Evolutionary conservation across 345 rosid species (phyloP).

Genomic region (rapeseed (Brassica napus)): Da-Ae NC_063447.1:55513001-55513500

Average conservation of each 20-base stretch:
- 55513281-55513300: conserved; percentile 64
- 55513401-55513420: conserved; percentile 76
- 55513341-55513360: conserved; percentile 88
- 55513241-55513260: conserved; percentile 6
- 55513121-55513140: conserved; percentile 84
- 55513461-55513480: conserved; percentile 2
- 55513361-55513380: conserved; percentile 61
- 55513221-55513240: conserved; percentile 9
- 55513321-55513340: conserved; percentile 58
- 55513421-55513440: conserved; percentile 92
- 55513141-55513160: conserved; percentile 57
- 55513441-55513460: conserved; percentile 35
- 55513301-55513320: conserved; percentile 51
- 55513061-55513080: conserved; percentile 30
- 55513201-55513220: neutral
- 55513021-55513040: conserved; percentile 15
- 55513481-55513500: neutral
- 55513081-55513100: conserved; percentile 39
- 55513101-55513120: conserved; percentile 69
- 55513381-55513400: conserved; percentile 61
- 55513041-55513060: conserved; percentile 35
- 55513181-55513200: neutral
- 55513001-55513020: conserved; percentile 28
- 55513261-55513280: conserved; percentile 19
- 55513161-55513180: neutral